Conservation (phyloP, 169 alveolate species). For the Babesia bovis region DNA sequence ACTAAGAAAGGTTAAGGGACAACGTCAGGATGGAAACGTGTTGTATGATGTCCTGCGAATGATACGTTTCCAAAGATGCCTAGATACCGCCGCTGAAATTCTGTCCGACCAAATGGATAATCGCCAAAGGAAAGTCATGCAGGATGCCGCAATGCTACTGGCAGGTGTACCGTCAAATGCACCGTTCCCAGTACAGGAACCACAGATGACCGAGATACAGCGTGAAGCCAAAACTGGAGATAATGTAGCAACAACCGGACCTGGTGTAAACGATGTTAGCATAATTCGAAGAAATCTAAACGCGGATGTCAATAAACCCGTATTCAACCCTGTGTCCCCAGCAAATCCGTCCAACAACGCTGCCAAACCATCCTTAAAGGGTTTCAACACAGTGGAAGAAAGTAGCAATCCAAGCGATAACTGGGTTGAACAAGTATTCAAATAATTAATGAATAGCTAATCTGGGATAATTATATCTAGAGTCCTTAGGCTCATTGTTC, state of each 20-base stretch:
- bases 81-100: conserved; percentile 52
- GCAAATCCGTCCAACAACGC: neutral
- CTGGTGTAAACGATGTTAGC: conserved; percentile 8
- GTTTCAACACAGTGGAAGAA: conserved; percentile 8
- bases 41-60: conserved; percentile 39
- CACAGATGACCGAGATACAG: neutral
- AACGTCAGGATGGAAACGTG: conserved; percentile 38
- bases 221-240: neutral
- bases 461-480: conserved; percentile 15
- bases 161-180: conserved; percentile 11
- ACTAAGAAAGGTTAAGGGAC: conserved; percentile 43
- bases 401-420: neutral
- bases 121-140: conserved; percentile 41
- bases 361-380: neutral
- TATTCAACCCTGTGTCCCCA: neutral
- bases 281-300: neutral
- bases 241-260: neutral
- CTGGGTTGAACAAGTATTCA: conserved; percentile 36
- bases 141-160: conserved; percentile 37
- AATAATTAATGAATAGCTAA: neutral
- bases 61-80: conserved; percentile 48
- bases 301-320: neutral
- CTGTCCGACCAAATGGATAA: conserved; percentile 51
- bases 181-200: neutral
- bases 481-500: neutral